Base-by-base conservation (phyloP, 2,329 filamentous ascomycete species). In the Chrysoporthe austroafricana region DNA sequence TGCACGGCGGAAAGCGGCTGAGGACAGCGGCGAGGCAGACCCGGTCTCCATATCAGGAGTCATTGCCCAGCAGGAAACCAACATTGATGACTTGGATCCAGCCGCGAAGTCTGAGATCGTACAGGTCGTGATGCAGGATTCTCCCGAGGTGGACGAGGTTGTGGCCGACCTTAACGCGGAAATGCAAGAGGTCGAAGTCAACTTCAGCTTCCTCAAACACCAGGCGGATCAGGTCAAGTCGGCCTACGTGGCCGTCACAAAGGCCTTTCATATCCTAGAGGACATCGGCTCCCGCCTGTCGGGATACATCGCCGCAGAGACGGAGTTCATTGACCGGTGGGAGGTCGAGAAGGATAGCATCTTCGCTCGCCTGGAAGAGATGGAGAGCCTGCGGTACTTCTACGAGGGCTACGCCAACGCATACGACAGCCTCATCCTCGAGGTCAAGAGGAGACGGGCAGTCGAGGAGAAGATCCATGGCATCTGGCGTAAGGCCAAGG, bases 91-190 rank as follows among this genome's bases (percentile, higher is more conserved):
- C 42, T 81, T 91, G 54, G 89, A 93, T 67, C 90, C 92, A 1
- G 88, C 96, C 66, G 94, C 97, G 74, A 88, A 93, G 32, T 84
- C 85, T 18, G 92, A 97, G 73, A 95, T 98, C 89, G 83, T 98
- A 13, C 84, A 86, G 42, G 90, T 99, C 0, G 86, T 99, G 1
- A 83, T 88, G 54, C 88, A 90, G 68, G 93, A 96, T 73, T 87
- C 89, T 1, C 81, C 83, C 7, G 85, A 90, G 73, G 89, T 91
- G 1, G 86, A 88, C n/a, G 87, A 87, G 67, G 89, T 90, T 2
- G 86, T 91, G 7, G 80, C 81, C 26, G 89, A 91, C 76, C 91
- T 99, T 62, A 87, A 90, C 65, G 91, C 94, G 64, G 88, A 89
- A 60, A 87, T 93, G 42, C 83, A 86, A 13, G 89, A 90, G 62